Percentiles rank a stretch among this genome's conserved stretches.
Conservation (phyloP, 768 basidiomycete species). For the Podaxis sp. region DNA sequence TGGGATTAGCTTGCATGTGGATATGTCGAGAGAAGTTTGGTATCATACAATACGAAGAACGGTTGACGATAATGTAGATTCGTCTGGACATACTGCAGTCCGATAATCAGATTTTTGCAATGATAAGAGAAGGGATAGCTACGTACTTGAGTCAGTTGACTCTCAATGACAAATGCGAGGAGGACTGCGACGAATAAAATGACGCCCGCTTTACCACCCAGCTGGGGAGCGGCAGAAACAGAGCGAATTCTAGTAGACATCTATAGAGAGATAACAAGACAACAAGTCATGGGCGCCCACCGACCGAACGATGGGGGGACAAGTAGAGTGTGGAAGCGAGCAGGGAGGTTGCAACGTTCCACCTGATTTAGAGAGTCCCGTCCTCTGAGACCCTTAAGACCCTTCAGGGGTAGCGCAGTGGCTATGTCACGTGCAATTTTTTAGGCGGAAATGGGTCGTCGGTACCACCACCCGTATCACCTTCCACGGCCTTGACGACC, state of each 20-base stretch:
- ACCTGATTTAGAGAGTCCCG: neutral
- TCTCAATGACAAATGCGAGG: slow-evolving; percentile 74
- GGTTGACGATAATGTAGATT: slow-evolving; percentile 79
- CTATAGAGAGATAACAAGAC: neutral
- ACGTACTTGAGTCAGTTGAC: slow-evolving; percentile 71
- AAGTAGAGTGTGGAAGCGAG: neutral
- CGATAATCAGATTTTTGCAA: slow-evolving; percentile 7
- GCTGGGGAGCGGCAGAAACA: slow-evolving; percentile 26
- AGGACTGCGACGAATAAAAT: slow-evolving; percentile 58
- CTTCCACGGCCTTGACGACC: slow-evolving; percentile 13
- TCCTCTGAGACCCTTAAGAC: neutral
- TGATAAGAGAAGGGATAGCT: neutral
- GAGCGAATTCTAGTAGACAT: slow-evolving; percentile 27
- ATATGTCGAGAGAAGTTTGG: neutral
- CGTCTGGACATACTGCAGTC: slow-evolving; percentile 71
- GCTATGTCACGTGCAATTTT: neutral
- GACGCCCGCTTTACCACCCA: slow-evolving; percentile 50
- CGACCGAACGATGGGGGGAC: neutral
- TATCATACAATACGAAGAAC: slow-evolving; percentile 79
- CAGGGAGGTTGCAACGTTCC: neutral
- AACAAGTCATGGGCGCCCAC: slow-evolving; percentile 3
- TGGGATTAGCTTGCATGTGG: neutral
- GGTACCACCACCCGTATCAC: no score
- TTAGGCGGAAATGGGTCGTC: neutral
- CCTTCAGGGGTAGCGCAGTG: neutral